phyloP scores from a whole-genome alignment of 2,329 filamentous ascomycete species.

The Sclerotinia sclerotiorum region DNA sequence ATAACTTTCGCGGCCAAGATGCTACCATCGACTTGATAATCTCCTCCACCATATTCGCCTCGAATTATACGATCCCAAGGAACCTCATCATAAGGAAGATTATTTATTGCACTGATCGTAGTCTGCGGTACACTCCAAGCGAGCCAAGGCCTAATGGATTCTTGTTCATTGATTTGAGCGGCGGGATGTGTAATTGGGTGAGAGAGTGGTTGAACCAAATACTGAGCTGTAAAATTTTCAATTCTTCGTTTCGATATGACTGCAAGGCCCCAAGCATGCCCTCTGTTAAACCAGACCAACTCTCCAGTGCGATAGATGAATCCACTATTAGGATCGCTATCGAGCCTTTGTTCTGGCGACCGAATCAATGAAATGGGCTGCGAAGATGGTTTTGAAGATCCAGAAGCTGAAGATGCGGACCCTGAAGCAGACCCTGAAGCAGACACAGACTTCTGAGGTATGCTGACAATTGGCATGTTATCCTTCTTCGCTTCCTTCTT shows the following conservation, averaged over 20 bases:
- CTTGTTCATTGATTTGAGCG: constrained; percentile 46
- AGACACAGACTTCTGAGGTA: constrained; percentile 9
- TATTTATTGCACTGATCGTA: constrained; percentile 47
- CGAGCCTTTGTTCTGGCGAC: constrained; percentile 49
- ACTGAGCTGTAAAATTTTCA: constrained; percentile 41
- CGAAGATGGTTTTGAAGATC: constrained; percentile 23
- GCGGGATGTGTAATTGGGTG: constrained; percentile 45
- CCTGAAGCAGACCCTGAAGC: background rate
- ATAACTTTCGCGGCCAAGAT: constrained; percentile 57
- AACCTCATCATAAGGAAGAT: constrained; percentile 48
- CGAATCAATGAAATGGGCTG: constrained; percentile 20
- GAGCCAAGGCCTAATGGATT: constrained; percentile 55
- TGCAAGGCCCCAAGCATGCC: constrained; percentile 54
- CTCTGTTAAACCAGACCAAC: constrained; percentile 56
- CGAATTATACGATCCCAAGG: constrained; percentile 50
- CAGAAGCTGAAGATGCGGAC: background rate
- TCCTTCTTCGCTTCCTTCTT: constrained; percentile 28
- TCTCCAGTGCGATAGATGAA: constrained; percentile 56
- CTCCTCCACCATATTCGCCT: constrained; percentile 46
- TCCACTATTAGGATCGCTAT: constrained; percentile 46
- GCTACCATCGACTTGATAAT: constrained; percentile 55
- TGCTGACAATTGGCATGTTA: constrained; percentile 5
- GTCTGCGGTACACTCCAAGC: constrained; percentile 57
- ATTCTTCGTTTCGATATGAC: constrained; percentile 50
- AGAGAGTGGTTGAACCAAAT: constrained; percentile 51